A percentile compares a stretch with the other conserved stretches of the same genome.
These are phyloP conservation scores for Claviceps humidiphila DNA, from an alignment of 2,329 filamentous ascomycete genomes.

Conservation along the genomic window DNA sequence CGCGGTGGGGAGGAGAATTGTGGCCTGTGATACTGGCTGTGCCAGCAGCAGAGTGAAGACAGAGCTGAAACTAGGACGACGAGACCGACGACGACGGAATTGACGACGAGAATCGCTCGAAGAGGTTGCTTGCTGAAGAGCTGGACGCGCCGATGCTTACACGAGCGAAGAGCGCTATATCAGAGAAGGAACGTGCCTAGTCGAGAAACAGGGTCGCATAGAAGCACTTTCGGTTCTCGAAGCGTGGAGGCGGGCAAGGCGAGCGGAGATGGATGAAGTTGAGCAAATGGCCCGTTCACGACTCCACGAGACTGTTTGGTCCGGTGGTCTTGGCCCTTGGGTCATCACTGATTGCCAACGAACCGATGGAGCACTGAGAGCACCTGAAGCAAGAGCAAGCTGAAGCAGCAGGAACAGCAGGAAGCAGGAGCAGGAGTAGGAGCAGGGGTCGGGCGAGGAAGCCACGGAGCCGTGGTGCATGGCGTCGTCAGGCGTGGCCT, in stretches of 20 bases:
- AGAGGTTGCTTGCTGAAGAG: background rate
- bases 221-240: background rate
- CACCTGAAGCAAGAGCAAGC: background rate
- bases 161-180: background rate
- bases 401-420: background rate
- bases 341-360: background rate
- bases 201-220: background rate
- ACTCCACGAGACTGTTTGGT: background rate
- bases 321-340: background rate
- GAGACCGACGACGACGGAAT: no score
- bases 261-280: constrained; percentile 1
- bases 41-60: background rate
- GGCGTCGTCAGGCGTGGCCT: no score
- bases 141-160: background rate
- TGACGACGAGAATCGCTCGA: background rate
- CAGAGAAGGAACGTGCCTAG: background rate
- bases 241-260: background rate
- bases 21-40: background rate
- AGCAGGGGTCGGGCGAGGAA: background rate
- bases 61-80: background rate
- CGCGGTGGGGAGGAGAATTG: constrained; percentile 1
- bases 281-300: background rate
- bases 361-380: background rate
- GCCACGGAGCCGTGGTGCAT: background rate
- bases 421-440: background rate